A percentile compares a stretch with the other conserved stretches of the same genome.
phyloP scores from a whole-genome alignment of 1,284 basidiomycete species.

The Hemileia vastatrix region DNA sequence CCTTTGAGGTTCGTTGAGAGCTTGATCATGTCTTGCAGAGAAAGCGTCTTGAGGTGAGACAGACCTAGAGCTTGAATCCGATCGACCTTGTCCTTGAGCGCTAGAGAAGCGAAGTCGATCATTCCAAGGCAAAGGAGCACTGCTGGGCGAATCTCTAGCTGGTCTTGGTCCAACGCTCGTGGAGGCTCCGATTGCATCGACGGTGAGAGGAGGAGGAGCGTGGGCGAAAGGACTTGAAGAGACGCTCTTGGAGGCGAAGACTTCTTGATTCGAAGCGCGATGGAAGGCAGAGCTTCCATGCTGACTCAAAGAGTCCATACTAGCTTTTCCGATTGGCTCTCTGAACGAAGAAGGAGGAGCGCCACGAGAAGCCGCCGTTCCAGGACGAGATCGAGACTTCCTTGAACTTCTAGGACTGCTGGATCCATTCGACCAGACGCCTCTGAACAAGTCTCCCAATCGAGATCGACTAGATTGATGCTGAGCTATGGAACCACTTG shows the following conservation, averaged over 20 bases:
- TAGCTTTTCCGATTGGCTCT: not conserved
- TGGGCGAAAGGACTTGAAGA: no score
- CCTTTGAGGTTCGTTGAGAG: not conserved
- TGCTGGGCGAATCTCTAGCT: conserved; percentile 25
- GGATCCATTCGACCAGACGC: conserved; percentile 3
- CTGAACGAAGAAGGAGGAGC: not conserved
- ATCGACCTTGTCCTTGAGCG: not conserved
- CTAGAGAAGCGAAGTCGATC: not conserved
- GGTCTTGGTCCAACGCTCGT: conserved; percentile 23
- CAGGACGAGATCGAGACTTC: not conserved
- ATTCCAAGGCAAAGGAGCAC: conserved; percentile 26
- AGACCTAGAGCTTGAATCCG: not conserved
- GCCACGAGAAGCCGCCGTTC: not conserved
- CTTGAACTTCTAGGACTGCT: not conserved
- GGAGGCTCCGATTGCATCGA: conserved; percentile 8
- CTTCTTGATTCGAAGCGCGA: not conserved
- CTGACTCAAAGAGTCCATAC: conserved; percentile 24
- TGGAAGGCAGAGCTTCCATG: conserved; percentile 7
- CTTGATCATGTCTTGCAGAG: not conserved
- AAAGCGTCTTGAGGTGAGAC: not conserved
- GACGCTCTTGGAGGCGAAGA: not conserved
- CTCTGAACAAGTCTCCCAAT: conserved; percentile 21
- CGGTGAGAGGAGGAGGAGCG: not conserved
- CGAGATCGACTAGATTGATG: conserved; percentile 18
- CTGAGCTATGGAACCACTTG: not conserved